Percentiles rank a stretch among this genome's conserved stretches.
These are phyloP conservation scores for Teratosphaeria gauchensis DNA, from an alignment of 2,329 filamentous ascomycete species.

Conservation along the genomic window DNA sequence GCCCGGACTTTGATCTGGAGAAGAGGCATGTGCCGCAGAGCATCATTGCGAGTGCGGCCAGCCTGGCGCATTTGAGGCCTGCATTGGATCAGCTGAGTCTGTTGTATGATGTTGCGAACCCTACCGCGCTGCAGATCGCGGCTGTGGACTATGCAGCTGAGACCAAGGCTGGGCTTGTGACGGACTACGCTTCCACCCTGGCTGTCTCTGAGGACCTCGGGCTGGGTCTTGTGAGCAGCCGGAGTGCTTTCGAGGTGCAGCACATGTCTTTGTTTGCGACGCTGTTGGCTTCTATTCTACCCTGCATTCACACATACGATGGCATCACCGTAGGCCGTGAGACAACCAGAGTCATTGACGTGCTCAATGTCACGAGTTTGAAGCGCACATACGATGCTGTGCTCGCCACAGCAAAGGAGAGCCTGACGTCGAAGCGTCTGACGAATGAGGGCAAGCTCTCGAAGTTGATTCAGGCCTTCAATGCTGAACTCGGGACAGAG, in stretches of 20 bases:
- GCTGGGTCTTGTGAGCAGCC: constrained; percentile 73
- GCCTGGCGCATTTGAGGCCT: constrained; percentile 68
- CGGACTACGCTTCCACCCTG: constrained; percentile 77
- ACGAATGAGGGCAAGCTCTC: constrained; percentile 64
- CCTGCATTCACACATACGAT: constrained; percentile 83
- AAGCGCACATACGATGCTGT: constrained; percentile 60
- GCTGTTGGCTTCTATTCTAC: constrained; percentile 64
- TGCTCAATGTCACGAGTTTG: constrained; percentile 63
- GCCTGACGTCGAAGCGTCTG: constrained; percentile 44
- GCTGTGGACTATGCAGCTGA: constrained; percentile 70
- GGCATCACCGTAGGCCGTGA: constrained; percentile 75
- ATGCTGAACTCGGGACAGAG: constrained; percentile 83
- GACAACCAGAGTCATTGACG: constrained; percentile 71
- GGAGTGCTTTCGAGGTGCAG: constrained; percentile 82
- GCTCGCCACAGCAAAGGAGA: constrained; percentile 49
- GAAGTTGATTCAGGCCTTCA: constrained; percentile 64
- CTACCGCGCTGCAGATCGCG: constrained; percentile 84
- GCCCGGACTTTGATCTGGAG: constrained; percentile 84
- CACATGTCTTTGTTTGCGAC: constrained; percentile 91
- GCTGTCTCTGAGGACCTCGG: constrained; percentile 82
- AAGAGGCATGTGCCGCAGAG: constrained; percentile 89
- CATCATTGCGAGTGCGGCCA: constrained; percentile 76
- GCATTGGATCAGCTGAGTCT: constrained; percentile 84
- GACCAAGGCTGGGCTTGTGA: constrained; percentile 61
- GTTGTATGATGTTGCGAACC: constrained; percentile 83